Percentiles rank a stretch among this genome's conserved stretches.
Conservation (phyloP, 208 protist species). For the Phytomonas francai region DNA sequence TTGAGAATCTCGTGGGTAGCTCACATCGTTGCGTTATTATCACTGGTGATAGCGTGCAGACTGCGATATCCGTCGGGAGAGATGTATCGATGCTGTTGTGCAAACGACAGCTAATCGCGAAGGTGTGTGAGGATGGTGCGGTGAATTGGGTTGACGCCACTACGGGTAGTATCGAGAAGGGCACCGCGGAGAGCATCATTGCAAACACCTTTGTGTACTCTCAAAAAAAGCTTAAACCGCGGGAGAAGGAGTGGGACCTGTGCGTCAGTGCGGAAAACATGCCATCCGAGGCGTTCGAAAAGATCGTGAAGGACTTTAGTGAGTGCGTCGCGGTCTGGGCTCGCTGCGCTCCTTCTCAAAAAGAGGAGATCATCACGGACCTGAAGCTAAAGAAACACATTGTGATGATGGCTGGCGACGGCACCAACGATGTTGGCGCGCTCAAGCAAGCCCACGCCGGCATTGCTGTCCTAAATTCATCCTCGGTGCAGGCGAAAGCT, state of each 20-base stretch:
- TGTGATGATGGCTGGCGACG: slow-evolving; percentile 92
- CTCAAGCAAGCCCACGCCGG: slow-evolving; percentile 99
- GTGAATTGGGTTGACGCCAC: slow-evolving; percentile 63
- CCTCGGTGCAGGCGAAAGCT: slow-evolving; percentile 31
- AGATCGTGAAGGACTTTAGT: slow-evolving; percentile 59
- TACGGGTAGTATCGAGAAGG: slow-evolving; percentile 25
- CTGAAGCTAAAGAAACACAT: slow-evolving; percentile 82
- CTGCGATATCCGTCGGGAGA: slow-evolving; percentile 93
- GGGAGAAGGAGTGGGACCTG: slow-evolving; percentile 64
- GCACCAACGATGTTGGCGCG: slow-evolving; percentile 98
- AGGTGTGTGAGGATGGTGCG: slow-evolving; percentile 14
- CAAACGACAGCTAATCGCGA: slow-evolving; percentile 54
- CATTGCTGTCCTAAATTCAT: slow-evolving; percentile 91
- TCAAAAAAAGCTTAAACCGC: slow-evolving; percentile 23
- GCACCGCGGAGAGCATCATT: slow-evolving; percentile 22
- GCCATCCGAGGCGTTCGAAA: slow-evolving; percentile 19
- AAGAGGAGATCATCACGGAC: slow-evolving; percentile 83
- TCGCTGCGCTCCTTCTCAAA: slow-evolving; percentile 84
- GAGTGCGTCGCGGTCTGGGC: slow-evolving; percentile 86
- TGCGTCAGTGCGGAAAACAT: slow-evolving; percentile 79
- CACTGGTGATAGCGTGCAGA: slow-evolving; percentile 97
- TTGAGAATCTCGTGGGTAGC: slow-evolving; percentile 72
- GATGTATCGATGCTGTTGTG: slow-evolving; percentile 82
- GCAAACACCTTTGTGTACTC: slow-evolving; percentile 52
- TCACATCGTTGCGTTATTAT: slow-evolving; percentile 94